Percentiles rank a stretch among this genome's conserved stretches.
phyloP scores from a whole-genome alignment of 1,284 basidiomycete species.

The Prillingera fragicola region DNA sequence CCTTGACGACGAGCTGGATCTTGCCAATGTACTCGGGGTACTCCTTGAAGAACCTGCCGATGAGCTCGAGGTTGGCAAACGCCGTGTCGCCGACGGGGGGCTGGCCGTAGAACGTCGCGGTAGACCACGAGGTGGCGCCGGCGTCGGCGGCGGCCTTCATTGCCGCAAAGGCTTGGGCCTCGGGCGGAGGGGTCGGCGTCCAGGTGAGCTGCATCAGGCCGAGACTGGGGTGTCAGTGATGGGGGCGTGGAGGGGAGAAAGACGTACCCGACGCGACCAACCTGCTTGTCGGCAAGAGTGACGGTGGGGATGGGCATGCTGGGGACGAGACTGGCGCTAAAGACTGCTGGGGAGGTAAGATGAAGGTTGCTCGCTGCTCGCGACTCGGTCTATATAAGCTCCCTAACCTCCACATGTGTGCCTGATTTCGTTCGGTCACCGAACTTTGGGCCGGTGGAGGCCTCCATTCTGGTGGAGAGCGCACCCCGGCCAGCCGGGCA shows the following conservation, averaged over 20 bases:
- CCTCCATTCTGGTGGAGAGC: too few relatives aligned
- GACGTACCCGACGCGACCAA: constrained; percentile 35
- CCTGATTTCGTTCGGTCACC: too few relatives aligned
- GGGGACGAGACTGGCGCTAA: too few relatives aligned
- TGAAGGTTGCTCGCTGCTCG: too few relatives aligned
- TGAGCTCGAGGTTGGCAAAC: constrained; percentile 40
- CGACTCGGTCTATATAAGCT: too few relatives aligned
- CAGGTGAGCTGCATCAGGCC: constrained; percentile 58
- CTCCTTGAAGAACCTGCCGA: constrained; percentile 43
- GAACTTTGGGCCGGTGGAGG: too few relatives aligned
- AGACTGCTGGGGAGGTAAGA: too few relatives aligned
- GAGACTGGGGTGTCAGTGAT: constrained; percentile 17
- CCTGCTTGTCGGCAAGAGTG: constrained; percentile 30
- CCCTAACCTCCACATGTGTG: too few relatives aligned
- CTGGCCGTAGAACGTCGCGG: constrained; percentile 44
- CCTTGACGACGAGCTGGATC: constrained; percentile 54
- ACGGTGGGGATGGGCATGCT: constrained; percentile 25
- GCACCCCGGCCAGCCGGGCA: too few relatives aligned
- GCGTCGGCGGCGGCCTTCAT: constrained; percentile 60
- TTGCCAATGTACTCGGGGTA: constrained; percentile 56
- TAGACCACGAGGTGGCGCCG: constrained; percentile 51
- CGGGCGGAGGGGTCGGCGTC: constrained; percentile 50
- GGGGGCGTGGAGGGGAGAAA: not conserved
- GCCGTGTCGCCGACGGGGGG: constrained; percentile 13
- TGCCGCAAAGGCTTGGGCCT: constrained; percentile 57